Conservation (phyloP, 2,329 filamentous ascomycete species). For the Emergomyces africanus region DNA sequence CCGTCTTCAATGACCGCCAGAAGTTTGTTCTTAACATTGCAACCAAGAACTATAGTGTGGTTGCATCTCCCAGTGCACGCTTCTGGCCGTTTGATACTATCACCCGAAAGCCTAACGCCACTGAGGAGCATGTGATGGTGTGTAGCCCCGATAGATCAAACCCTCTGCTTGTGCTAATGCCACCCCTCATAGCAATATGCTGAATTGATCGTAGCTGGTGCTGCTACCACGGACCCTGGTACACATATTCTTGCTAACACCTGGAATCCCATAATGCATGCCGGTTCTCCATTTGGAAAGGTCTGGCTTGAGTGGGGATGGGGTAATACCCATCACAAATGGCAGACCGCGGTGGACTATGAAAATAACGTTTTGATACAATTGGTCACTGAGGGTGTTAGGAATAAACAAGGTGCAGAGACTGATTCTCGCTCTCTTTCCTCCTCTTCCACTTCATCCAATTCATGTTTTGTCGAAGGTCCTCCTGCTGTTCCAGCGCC, state of each 20-base stretch:
- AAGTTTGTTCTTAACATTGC: slow-evolving; percentile 23
- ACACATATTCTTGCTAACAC: slow-evolving; percentile 7
- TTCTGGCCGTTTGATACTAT: slow-evolving; percentile 31
- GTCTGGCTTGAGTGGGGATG: slow-evolving; percentile 10
- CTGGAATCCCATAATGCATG: slow-evolving; percentile 7
- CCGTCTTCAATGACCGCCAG: slow-evolving; percentile 33
- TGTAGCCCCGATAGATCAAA: neutral
- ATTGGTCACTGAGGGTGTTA: slow-evolving; percentile 9
- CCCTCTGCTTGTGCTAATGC: neutral
- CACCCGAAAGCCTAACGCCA: slow-evolving; percentile 14
- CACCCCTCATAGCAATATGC: slow-evolving; percentile 9
- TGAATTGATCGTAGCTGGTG: slow-evolving; percentile 6
- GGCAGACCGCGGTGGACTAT: slow-evolving; percentile 9
- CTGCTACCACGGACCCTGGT: slow-evolving; percentile 4
- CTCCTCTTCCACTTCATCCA: neutral
- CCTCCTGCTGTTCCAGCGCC: neutral
- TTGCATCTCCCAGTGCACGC: slow-evolving; percentile 16
- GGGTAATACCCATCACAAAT: slow-evolving; percentile 7
- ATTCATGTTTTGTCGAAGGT: neutral
- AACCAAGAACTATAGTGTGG: slow-evolving; percentile 14
- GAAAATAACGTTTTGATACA: slow-evolving; percentile 6
- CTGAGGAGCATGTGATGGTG: slow-evolving; percentile 18
- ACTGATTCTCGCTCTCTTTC: neutral
- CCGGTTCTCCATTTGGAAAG: slow-evolving; percentile 10
- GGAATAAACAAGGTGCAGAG: neutral